Percentiles rank a stretch among this genome's conserved stretches.
phyloP scores from a whole-genome alignment of 2,329 filamentous ascomycete species.

The Dothideomycetes sp. region DNA sequence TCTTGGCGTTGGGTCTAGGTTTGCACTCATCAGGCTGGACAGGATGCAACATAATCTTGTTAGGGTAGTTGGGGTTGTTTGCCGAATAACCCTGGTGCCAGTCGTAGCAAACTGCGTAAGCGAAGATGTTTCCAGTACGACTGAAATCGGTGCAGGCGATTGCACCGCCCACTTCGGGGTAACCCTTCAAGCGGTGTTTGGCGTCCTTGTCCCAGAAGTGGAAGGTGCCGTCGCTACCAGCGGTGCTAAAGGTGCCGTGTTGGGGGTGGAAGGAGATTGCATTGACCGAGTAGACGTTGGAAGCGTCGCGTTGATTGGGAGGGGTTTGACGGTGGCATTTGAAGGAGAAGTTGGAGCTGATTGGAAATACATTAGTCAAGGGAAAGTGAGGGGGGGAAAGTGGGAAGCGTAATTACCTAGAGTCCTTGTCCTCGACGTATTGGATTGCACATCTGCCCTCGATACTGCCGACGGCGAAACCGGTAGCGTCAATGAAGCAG shows the following conservation, averaged over 20 bases:
- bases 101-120: conserved; percentile 78
- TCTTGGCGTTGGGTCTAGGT: conserved; percentile 38
- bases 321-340: conserved; percentile 90
- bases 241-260: conserved; percentile 97
- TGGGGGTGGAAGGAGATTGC: conserved; percentile 95
- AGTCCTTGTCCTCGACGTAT: conserved; percentile 94
- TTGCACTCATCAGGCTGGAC: conserved; percentile 42
- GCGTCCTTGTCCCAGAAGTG: conserved; percentile 77
- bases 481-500: conserved; percentile 85
- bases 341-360: conserved; percentile 85
- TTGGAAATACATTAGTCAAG: no score
- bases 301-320: conserved; percentile 52
- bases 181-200: conserved; percentile 56
- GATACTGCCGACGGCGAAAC: conserved; percentile 92
- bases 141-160: conserved; percentile 93
- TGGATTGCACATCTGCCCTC: conserved; percentile 97
- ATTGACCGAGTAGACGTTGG: conserved; percentile 91
- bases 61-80: conserved; percentile 57
- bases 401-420: conserved; percentile 37
- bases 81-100: conserved; percentile 93
- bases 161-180: conserved; percentile 53
- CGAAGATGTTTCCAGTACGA: conserved; percentile 57
- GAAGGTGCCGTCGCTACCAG: conserved; percentile 91
- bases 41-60: conserved; percentile 44
- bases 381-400: neutral